Conservation (phyloP, 2,329 filamentous ascomycete genomes). For the Colletotrichum somersetense region DNA sequence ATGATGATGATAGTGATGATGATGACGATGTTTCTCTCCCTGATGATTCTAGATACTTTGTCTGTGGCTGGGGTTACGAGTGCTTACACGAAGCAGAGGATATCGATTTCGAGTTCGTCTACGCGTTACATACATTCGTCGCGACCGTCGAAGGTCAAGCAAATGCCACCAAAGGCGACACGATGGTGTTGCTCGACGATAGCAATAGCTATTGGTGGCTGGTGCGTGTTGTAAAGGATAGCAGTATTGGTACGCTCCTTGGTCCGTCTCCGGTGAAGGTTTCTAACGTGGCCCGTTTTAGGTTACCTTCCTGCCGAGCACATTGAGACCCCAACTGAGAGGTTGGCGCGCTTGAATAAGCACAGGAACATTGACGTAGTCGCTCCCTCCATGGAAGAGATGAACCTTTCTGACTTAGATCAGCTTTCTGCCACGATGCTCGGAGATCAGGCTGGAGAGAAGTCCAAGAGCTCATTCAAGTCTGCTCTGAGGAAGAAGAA, state of each 20-base stretch:
- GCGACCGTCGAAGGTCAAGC: slow-evolving; percentile 98
- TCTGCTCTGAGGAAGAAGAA: slow-evolving; percentile 86
- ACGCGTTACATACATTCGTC: slow-evolving; percentile 96
- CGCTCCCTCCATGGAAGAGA: slow-evolving; percentile 29
- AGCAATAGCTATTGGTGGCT: slow-evolving; percentile 99
- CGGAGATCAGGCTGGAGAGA: slow-evolving; percentile 73
- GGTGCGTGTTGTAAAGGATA: slow-evolving; percentile 96
- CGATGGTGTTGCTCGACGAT: slow-evolving; percentile 97
- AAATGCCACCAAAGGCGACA: slow-evolving; percentile 98
- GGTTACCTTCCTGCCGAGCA: slow-evolving; percentile 97
- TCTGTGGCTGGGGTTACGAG: slow-evolving; percentile 80
- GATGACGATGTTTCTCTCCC: slow-evolving; percentile 73
- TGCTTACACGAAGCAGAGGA: slow-evolving; percentile 97
- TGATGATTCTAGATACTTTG: slow-evolving; percentile 73
- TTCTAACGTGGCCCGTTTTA: slow-evolving; percentile 54
- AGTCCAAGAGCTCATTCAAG: slow-evolving; percentile 85
- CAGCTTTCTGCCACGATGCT: slow-evolving; percentile 74
- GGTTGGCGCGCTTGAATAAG: slow-evolving; percentile 93
- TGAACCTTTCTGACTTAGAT: slow-evolving; percentile 48
- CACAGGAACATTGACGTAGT: slow-evolving; percentile 97
- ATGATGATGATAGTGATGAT: slow-evolving; percentile 56
- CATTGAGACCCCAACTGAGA: slow-evolving; percentile 97
- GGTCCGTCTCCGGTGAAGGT: not conserved
- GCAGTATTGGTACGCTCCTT: slow-evolving; percentile 78
- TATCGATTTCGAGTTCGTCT: slow-evolving; percentile 99